phyloP scores from a whole-genome alignment of 305 asterid species.

The Vinca major region DNA sequence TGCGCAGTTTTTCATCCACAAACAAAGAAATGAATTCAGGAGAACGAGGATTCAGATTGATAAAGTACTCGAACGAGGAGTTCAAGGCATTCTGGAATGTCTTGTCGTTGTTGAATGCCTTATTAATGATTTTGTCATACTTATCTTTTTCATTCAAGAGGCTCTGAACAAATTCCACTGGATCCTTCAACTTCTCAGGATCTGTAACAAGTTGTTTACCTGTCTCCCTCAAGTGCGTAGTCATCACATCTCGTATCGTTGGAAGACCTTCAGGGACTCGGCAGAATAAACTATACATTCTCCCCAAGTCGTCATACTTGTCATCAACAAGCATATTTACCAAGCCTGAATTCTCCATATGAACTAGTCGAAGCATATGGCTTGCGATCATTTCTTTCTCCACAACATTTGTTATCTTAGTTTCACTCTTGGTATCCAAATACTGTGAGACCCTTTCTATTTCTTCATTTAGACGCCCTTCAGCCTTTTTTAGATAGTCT shows the following conservation, averaged over 20 bases:
- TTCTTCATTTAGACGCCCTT: conserved; percentile 44
- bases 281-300: conserved; percentile 40
- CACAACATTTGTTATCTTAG: conserved; percentile 38
- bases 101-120: conserved; percentile 55
- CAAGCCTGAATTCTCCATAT: conserved; percentile 46
- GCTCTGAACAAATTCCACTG: conserved; percentile 42
- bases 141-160: conserved; percentile 40
- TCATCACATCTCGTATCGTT: conserved; percentile 37
- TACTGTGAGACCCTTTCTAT: conserved; percentile 43
- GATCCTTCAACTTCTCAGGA: conserved; percentile 44
- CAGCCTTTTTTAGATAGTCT: conserved; percentile 42
- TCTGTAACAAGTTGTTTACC: conserved; percentile 48
- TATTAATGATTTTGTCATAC: conserved; percentile 43
- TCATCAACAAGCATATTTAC: conserved; percentile 40
- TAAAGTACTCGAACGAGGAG: conserved; percentile 66
- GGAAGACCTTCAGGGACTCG: conserved; percentile 39
- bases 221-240: conserved; percentile 35
- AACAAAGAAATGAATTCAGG: conserved; percentile 68
- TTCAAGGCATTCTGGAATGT: conserved; percentile 73
- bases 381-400: conserved; percentile 41
- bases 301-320: conserved; percentile 39
- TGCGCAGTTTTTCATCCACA: conserved; percentile 69
- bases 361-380: conserved; percentile 38
- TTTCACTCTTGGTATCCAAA: conserved; percentile 37
- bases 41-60: conserved; percentile 64